Evolutionary conservation across 176 grass and related monocot genomes (phyloP).

Genomic region (Pontederia crassipes): DNA sequence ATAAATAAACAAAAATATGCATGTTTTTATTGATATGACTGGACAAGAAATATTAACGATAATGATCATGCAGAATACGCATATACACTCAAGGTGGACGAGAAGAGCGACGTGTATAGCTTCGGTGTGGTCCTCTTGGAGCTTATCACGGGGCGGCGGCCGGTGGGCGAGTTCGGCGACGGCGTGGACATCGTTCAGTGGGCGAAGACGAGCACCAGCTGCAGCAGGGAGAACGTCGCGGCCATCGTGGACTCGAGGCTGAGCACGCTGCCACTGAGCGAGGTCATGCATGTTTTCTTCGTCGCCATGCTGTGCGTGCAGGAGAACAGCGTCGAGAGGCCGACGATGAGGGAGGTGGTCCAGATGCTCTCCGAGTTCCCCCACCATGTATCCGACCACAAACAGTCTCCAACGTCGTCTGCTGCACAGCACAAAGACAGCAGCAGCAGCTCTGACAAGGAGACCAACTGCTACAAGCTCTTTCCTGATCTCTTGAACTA

Average conservation of each 20-base stretch:
- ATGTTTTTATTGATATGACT: no score
- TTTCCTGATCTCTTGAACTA: conserved; percentile 75
- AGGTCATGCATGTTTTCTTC: conserved; percentile 82
- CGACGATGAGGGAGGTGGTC: conserved; percentile 91
- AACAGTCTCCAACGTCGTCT: conserved; percentile 22
- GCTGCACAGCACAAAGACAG: not conserved
- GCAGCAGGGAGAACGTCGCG: conserved; percentile 40
- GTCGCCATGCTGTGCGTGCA: conserved; percentile 83
- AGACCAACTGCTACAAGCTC: conserved; percentile 61
- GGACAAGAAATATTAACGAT: no score
- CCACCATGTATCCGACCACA: conserved; percentile 15
- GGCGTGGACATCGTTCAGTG: conserved; percentile 98
- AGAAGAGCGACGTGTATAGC: conserved; percentile 96
- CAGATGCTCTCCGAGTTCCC: conserved; percentile 79
- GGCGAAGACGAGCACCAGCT: conserved; percentile 42
- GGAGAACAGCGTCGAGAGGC: conserved; percentile 81
- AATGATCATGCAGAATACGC: conserved; percentile 53
- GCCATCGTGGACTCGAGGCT: conserved; percentile 44
- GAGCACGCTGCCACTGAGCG: conserved; percentile 29
- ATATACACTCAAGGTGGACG: conserved; percentile 71
- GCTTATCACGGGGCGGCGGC: conserved; percentile 51
- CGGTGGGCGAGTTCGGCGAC: conserved; percentile 75
- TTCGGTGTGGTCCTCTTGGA: conserved; percentile 81
- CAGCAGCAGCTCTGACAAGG: conserved; percentile 22
- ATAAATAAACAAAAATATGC: no score